Evolutionary conservation across 805 yeast species (phyloP).

Genomic region (Dipodascus geniculatus): DNA sequence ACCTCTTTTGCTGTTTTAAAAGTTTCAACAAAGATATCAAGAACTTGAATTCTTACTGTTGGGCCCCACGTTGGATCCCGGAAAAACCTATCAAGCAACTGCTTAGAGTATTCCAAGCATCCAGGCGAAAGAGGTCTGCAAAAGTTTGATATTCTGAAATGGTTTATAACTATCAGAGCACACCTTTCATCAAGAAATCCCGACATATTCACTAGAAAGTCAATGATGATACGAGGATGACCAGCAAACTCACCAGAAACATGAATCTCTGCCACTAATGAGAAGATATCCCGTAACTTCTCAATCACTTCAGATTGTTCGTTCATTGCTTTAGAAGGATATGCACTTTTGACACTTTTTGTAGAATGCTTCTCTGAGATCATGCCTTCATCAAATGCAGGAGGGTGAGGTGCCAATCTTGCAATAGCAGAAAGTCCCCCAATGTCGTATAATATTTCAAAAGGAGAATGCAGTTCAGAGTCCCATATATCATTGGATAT

Average conservation of each 20-base stretch:
- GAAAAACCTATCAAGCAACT: slow-evolving; percentile 36
- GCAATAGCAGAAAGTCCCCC: slow-evolving; percentile 3
- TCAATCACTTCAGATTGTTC: slow-evolving; percentile 20
- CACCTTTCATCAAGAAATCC: slow-evolving; percentile 28
- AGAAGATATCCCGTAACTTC: slow-evolving; percentile 28
- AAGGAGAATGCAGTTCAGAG: slow-evolving; percentile 34
- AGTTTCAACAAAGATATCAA: slow-evolving; percentile 21
- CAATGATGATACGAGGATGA: slow-evolving; percentile 32
- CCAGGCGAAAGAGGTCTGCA: slow-evolving; percentile 42
- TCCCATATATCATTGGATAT: slow-evolving; percentile 30
- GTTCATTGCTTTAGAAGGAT: slow-evolving; percentile 3
- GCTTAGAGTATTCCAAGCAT: slow-evolving; percentile 40
- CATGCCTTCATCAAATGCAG: background rate
- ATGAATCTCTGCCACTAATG: slow-evolving; percentile 25
- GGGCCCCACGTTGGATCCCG: slow-evolving; percentile 14
- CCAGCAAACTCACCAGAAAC: slow-evolving; percentile 29
- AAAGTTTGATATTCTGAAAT: slow-evolving; percentile 35
- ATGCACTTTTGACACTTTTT: slow-evolving; percentile 11
- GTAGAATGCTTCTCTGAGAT: background rate
- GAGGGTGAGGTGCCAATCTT: background rate
- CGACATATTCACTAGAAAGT: slow-evolving; percentile 31
- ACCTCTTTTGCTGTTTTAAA: slow-evolving; percentile 15
- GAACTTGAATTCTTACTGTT: slow-evolving; percentile 23
- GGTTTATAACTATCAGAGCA: slow-evolving; percentile 35
- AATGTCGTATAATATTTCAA: slow-evolving; percentile 23